Conservation (phyloP, 1,139 yeast genomes). For the Arxiozyma heterogenica region DNA sequence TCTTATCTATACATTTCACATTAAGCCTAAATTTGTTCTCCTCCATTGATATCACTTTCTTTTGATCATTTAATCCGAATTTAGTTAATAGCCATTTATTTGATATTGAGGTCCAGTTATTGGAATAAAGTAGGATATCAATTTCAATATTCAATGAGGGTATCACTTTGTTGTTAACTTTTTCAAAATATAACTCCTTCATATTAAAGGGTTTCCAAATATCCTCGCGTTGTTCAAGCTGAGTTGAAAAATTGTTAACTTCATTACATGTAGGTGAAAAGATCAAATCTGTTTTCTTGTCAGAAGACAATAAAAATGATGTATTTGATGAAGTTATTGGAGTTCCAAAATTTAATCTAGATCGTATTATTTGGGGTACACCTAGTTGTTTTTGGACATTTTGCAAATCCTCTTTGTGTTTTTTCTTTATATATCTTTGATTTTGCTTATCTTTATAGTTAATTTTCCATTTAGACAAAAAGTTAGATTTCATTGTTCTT, state of each 20-base stretch:
- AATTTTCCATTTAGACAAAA: conserved; percentile 28
- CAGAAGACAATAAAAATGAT: conserved; percentile 13
- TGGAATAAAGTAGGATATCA: conserved; percentile 18
- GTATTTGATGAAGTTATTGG: conserved; percentile 11
- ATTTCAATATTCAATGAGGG: conserved; percentile 10
- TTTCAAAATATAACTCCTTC: conserved; percentile 14
- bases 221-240: conserved; percentile 15
- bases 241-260: conserved; percentile 24
- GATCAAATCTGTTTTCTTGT: conserved; percentile 8
- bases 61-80: conserved; percentile 14
- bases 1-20: conserved; percentile 12
- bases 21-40: conserved; percentile 7
- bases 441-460: conserved; percentile 24
- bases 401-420: conserved; percentile 39
- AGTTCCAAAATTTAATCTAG: conserved; percentile 14
- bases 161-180: conserved; percentile 11
- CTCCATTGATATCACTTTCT: background rate
- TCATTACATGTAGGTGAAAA: conserved; percentile 25
- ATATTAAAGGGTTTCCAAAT: conserved; percentile 25
- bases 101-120: conserved; percentile 22
- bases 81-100: conserved; percentile 25
- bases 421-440: conserved; percentile 33
- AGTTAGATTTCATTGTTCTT: conserved; percentile 25
- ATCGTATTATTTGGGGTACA: conserved; percentile 26
- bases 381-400: conserved; percentile 32